phyloP scores from a whole-genome alignment of 2,329 filamentous ascomycete species.

The Hypoxylon sp. region DNA sequence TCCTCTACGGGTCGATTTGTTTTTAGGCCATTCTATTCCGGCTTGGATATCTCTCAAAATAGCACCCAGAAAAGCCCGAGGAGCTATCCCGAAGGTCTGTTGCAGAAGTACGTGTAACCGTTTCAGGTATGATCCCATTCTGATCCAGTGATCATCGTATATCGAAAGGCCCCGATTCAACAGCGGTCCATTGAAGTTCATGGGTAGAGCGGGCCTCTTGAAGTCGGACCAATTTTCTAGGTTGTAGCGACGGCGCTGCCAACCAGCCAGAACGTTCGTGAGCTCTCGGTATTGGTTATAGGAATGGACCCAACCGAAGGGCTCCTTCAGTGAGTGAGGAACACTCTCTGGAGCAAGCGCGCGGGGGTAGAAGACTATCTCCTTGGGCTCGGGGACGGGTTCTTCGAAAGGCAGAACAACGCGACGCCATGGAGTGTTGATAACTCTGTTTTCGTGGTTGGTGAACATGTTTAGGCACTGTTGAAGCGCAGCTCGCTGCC shows the following conservation, averaged over 20 bases:
- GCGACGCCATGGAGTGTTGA: slow-evolving; percentile 57
- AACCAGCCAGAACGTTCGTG: slow-evolving; percentile 45
- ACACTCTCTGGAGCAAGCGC: slow-evolving; percentile 35
- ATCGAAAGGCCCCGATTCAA: slow-evolving; percentile 48
- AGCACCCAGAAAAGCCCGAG: slow-evolving; percentile 48
- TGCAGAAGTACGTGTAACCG: slow-evolving; percentile 38
- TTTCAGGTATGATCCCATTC: slow-evolving; percentile 52
- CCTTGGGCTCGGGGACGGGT: slow-evolving; percentile 46
- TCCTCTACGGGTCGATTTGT: background rate
- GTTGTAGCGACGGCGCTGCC: slow-evolving; percentile 47
- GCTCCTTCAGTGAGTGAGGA: slow-evolving; percentile 47
- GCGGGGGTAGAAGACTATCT: slow-evolving; percentile 45
- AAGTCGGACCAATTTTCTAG: slow-evolving; percentile 43
- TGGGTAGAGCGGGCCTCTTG: slow-evolving; percentile 47
- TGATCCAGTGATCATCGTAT: slow-evolving; percentile 53
- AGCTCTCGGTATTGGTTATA: slow-evolving; percentile 49
- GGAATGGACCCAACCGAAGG: slow-evolving; percentile 53
- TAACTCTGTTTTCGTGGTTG: slow-evolving; percentile 56
- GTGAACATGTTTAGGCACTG: slow-evolving; percentile 58
- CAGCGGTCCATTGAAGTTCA: slow-evolving; percentile 54
- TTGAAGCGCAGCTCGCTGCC: slow-evolving; percentile 63
- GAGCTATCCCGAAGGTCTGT: slow-evolving; percentile 44
- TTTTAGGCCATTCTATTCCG: slow-evolving; percentile 16
- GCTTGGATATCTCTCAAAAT: slow-evolving; percentile 51
- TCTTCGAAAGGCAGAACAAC: slow-evolving; percentile 56